Percentiles rank a stretch among this genome's conserved stretches.
phyloP scores from a whole-genome alignment of 169 alveolate species.

The Plasmodium blacklocki region DNA sequence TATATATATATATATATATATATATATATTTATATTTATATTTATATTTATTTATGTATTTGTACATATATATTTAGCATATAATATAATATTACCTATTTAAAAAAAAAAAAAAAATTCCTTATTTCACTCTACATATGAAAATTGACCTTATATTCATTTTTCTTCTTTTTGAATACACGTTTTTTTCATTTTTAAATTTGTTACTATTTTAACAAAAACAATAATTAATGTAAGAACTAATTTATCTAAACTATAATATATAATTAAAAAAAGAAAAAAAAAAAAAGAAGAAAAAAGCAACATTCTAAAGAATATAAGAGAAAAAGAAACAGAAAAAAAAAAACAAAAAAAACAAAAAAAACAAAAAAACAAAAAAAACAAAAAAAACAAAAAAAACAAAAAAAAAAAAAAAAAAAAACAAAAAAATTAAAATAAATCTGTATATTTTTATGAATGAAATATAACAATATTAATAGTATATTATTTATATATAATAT shows the following conservation, averaged over 20 bases:
- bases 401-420: conserved; percentile 19
- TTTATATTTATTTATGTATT: no score
- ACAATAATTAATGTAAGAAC: no score
- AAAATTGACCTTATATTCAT: background rate
- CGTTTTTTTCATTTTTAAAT: no score
- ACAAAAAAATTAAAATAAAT: background rate
- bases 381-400: background rate
- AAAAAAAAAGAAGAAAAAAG: conserved; percentile 25
- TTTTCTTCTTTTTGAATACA: background rate
- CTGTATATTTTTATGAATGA: conserved; percentile 14
- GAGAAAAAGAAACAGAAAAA: background rate
- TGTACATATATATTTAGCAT: no score
- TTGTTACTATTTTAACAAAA: no score
- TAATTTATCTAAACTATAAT: no score
- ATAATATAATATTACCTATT: no score
- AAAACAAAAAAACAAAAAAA: background rate
- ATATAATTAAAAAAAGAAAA: background rate
- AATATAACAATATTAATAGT: background rate
- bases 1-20: no score
- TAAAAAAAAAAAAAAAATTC: no score
- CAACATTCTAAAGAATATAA: background rate
- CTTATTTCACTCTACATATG: no score
- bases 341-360: conserved; percentile 9
- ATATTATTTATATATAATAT: conserved; percentile 2
- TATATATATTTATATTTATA: no score